These are phyloP conservation scores for Scolecobasidium constrictum DNA, from an alignment of 2,329 filamentous ascomycete genomes.

Conservation along the genomic window DNA sequence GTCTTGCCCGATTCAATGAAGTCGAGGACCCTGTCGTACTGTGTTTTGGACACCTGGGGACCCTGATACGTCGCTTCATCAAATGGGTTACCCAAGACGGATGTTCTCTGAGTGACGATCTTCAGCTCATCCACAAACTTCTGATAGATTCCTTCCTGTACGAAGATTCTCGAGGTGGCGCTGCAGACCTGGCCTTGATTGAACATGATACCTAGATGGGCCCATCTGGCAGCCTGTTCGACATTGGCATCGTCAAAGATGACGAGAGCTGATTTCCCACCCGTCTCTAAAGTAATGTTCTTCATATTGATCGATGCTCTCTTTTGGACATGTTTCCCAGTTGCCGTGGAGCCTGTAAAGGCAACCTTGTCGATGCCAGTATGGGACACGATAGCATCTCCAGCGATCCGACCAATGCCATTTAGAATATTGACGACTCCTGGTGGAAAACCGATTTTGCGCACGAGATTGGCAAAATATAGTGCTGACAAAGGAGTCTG, in stretches of 20 bases:
- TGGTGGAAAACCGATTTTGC: constrained; percentile 65
- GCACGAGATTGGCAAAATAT: constrained; percentile 55
- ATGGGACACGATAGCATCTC: constrained; percentile 57
- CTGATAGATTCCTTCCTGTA: constrained; percentile 47
- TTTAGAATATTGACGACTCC: constrained; percentile 70
- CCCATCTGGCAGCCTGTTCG: constrained; percentile 56
- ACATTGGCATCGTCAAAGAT: constrained; percentile 49
- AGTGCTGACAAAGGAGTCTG: constrained; percentile 46
- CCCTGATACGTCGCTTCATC: constrained; percentile 60
- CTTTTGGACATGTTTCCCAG: constrained; percentile 66
- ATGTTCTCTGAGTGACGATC: constrained; percentile 45
- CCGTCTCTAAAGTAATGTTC: constrained; percentile 51
- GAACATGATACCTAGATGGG: constrained; percentile 48
- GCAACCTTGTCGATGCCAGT: constrained; percentile 63
- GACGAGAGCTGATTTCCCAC: constrained; percentile 46
- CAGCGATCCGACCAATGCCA: constrained; percentile 57
- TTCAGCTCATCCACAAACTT: constrained; percentile 54
- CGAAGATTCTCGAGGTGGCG: constrained; percentile 45
- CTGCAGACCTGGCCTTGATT: constrained; percentile 52
- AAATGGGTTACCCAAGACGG: constrained; percentile 61
- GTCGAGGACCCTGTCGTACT: constrained; percentile 58
- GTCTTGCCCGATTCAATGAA: constrained; percentile 61
- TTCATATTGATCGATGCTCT: constrained; percentile 54
- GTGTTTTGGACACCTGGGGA: constrained; percentile 59
- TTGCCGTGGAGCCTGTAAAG: constrained; percentile 66